Percentiles rank a stretch among this genome's conserved stretches.
These are phyloP conservation scores for Schizochytrium sp. DNA, from an alignment of 108 stramenopile species.

Conservation along the genomic window DNA sequence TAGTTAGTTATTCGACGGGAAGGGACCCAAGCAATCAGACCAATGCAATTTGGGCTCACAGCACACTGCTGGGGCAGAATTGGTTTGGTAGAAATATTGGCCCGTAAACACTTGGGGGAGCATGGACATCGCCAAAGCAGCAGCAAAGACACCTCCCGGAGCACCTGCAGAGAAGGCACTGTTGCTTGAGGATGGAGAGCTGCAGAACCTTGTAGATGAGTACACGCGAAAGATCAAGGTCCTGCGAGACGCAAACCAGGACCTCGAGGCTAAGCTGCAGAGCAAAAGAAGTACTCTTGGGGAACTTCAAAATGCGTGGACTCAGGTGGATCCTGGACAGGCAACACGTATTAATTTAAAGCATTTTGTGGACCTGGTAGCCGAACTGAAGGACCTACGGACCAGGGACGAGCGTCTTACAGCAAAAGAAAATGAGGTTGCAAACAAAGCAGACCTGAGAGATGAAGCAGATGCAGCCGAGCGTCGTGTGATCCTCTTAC, in stretches of 20 bases:
- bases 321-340: background rate
- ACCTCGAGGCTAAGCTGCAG: background rate
- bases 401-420: background rate
- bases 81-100: no score
- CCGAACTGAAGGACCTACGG: background rate
- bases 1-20: no score
- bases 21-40: no score
- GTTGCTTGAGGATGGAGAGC: constrained; percentile 10
- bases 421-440: background rate
- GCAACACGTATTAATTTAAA: background rate
- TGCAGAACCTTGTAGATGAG: background rate
- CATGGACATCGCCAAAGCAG: no score
- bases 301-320: background rate
- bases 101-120: no score
- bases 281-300: background rate
- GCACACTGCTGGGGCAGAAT: no score
- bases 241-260: background rate
- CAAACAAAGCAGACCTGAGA: background rate
- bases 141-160: background rate
- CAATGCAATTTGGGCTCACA: no score
- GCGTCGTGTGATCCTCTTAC: background rate
- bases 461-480: background rate
- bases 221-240: background rate
- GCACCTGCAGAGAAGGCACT: background rate
- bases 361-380: constrained; percentile 27